Evolutionary conservation across 1,139 yeast genomes (phyloP).

Genomic region (Candida sp.): DNA sequence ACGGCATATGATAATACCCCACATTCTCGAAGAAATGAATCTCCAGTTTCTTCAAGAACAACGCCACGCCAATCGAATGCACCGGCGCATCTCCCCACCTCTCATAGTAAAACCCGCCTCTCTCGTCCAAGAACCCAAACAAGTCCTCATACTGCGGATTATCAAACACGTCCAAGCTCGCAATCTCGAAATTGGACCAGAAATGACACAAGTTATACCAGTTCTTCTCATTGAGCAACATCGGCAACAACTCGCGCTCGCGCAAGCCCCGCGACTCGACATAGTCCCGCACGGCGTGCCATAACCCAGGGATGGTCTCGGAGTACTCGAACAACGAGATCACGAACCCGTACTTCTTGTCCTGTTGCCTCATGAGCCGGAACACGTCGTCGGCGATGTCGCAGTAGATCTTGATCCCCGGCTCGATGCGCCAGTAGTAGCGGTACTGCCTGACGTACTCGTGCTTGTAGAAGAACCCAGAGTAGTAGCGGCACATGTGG

Average conservation of each 20-base stretch:
- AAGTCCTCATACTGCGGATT: slow-evolving; percentile 24
- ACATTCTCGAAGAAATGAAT: slow-evolving; percentile 35
- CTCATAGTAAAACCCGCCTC: slow-evolving; percentile 43
- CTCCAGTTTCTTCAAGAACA: slow-evolving; percentile 25
- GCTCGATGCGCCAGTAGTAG: slow-evolving; percentile 42
- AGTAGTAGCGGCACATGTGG: slow-evolving; percentile 41
- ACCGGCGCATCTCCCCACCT: slow-evolving; percentile 50
- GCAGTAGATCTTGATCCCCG: slow-evolving; percentile 32
- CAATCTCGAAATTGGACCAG: slow-evolving; percentile 46
- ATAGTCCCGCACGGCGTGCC: slow-evolving; percentile 26
- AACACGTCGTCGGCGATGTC: slow-evolving; percentile 35
- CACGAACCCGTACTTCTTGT: slow-evolving; percentile 30
- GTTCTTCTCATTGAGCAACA: slow-evolving; percentile 16
- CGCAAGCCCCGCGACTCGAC: slow-evolving; percentile 14
- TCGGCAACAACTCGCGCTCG: slow-evolving; percentile 17
- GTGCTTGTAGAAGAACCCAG: slow-evolving; percentile 39
- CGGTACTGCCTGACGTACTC: slow-evolving; percentile 31
- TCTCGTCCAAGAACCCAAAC: slow-evolving; percentile 29
- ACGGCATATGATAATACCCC: slow-evolving; percentile 42
- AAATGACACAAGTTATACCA: slow-evolving; percentile 42
- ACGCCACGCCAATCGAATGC: slow-evolving; percentile 33
- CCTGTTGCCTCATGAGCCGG: slow-evolving; percentile 22
- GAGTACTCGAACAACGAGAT: slow-evolving; percentile 35
- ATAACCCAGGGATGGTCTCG: slow-evolving; percentile 36
- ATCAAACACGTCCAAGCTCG: slow-evolving; percentile 28